Percentiles rank a stretch among this genome's conserved stretches.
Conservation (phyloP, 2,329 filamentous ascomycete species). For the Arthroderma uncinatum region DNA sequence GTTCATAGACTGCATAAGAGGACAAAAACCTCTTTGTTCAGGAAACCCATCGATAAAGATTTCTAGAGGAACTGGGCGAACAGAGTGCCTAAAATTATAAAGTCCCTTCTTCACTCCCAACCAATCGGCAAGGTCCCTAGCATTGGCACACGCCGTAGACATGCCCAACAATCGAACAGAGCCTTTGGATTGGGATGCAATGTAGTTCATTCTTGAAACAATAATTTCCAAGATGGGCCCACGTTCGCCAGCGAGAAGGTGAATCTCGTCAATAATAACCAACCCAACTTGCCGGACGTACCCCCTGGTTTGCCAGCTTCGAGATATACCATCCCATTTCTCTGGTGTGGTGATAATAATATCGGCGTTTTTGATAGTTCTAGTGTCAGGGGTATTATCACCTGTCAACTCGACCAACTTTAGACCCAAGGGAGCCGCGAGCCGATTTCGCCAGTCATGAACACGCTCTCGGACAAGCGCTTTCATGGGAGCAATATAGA, state of each 20-base stretch:
- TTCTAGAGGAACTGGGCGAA: conserved; percentile 88
- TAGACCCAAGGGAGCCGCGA: conserved; percentile 71
- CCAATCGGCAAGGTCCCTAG: conserved; percentile 89
- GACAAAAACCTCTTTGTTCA: conserved; percentile 87
- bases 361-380: conserved; percentile 89
- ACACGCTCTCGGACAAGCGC: conserved; percentile 92
- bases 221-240: conserved; percentile 98
- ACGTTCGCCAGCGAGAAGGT: conserved; percentile 88
- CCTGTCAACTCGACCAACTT: conserved; percentile 91
- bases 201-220: conserved; percentile 90
- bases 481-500: conserved; percentile 99
- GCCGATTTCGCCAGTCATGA: conserved; percentile 78
- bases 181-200: conserved; percentile 82
- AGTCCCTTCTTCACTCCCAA: conserved; percentile 88
- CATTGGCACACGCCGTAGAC: conserved; percentile 97
- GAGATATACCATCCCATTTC: conserved; percentile 98
- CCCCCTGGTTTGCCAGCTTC: conserved; percentile 95
- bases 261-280: conserved; percentile 98
- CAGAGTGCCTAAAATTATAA: conserved; percentile 96
- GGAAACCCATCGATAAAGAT: conserved; percentile 97
- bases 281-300: conserved; percentile 92
- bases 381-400: conserved; percentile 95
- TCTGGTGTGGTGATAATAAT: conserved; percentile 99
- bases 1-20: conserved; percentile 99
- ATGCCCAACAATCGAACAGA: conserved; percentile 89